Base-by-base conservation (phyloP, 208 protist genomes). In the Crithidia bombi region DNA sequence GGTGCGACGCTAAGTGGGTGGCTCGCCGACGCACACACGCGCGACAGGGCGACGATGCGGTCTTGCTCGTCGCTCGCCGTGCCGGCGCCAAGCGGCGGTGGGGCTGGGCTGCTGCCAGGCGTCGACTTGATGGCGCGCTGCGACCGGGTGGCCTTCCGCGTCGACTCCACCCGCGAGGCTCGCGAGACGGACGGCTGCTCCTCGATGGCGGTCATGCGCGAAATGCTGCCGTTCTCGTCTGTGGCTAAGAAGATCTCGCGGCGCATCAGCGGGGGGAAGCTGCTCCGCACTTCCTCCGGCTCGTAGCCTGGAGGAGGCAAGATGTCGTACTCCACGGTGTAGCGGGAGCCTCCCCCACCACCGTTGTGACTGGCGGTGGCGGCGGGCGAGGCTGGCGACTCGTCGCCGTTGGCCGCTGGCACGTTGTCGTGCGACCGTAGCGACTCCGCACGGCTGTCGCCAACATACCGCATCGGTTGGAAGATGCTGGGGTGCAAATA, bases 401-500 rank as follows among this genome's bases (percentile, higher is more conserved):
- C n/a, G n/a, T n/a, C n/a, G n/a, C n/a, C n/a, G n/a, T n/a, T n/a
- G n/a, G n/a, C n/a, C n/a, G n/a, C n/a, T 12, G 55, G 36, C 55
- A 62, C 55, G 55, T 47, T 33, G 12, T 57, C 69, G 32, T 23
- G 38, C 19, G 33, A 32, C 49, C 2, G 39, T 17, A 68, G 32
- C 32, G 52, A 64, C 30, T 21, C 51, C 14, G 55, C 11, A 21
- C 23, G 23, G 33, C 41, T 44, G 12, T 44, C 44, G 35, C 69
- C 58, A 15, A 62, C 41, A 70, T 87, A 93, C 17, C 83, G 87
- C 30, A 79, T 78, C 9, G 77, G 73, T 65, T 94, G 86, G 43
- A 73, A 79, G 41, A 92, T 63, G 57, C 69, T 82, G 35, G 83
- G 82, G 71, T 93, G 80, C 35, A 85, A 61, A 68, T 94, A 94